Evolutionary conservation across 1,284 basidiomycete species (phyloP).

Genomic region (Mrakiaceae sp.): DNA sequence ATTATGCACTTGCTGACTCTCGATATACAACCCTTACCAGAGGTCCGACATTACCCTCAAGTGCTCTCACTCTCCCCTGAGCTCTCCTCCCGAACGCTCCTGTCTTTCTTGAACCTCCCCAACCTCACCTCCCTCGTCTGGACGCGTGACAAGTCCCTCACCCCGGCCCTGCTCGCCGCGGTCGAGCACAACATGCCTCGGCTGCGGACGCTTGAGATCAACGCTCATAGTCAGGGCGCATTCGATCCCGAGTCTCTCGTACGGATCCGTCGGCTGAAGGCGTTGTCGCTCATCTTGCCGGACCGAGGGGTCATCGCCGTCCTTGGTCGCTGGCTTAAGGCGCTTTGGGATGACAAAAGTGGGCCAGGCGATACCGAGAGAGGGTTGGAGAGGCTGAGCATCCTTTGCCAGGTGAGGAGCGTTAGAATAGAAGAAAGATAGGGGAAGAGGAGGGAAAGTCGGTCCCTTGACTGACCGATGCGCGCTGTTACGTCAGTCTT

Average conservation of each 20-base stretch:
- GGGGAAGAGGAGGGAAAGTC: too few relatives aligned
- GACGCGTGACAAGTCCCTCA: conserved; percentile 8
- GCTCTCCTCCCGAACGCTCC: conserved; percentile 8
- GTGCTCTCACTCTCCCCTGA: background rate
- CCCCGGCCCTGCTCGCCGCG: conserved; percentile 1
- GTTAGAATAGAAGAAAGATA: too few relatives aligned
- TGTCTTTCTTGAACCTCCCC: conserved; percentile 4
- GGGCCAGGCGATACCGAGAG: too few relatives aligned
- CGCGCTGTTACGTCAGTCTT: background rate
- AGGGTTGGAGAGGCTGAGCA: conserved; percentile 2
- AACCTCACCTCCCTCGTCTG: conserved; percentile 13
- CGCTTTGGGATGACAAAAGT: background rate
- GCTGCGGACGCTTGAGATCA: conserved; percentile 11
- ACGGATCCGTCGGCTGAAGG: background rate
- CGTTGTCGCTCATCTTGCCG: conserved; percentile 12
- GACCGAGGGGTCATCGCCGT: conserved; percentile 6
- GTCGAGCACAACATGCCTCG: conserved; percentile 1
- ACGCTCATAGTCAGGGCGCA: conserved; percentile 1
- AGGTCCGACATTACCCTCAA: background rate
- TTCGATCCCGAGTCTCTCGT: conserved; percentile 4
- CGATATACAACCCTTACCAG: background rate
- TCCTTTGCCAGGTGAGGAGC: conserved; percentile 5
- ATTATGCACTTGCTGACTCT: background rate
- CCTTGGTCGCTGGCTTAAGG: background rate
- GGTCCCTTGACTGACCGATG: background rate